phyloP scores from a whole-genome alignment of 371 early-diverging fungal species.

The Rhizomucor miehei region DNA sequence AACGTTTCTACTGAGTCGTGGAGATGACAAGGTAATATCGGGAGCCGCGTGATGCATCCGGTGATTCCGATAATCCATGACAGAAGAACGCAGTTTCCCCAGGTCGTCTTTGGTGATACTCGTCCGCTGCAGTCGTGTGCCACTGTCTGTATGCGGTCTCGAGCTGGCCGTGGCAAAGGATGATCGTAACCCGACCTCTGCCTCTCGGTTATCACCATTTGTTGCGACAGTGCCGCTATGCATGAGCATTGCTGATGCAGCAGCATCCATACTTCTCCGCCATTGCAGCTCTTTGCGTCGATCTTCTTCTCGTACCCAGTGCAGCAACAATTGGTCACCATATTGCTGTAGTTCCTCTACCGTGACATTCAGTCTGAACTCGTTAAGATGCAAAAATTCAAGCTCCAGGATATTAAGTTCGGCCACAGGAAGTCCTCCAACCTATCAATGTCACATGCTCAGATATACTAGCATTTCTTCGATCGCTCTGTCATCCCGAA shows the following conservation, averaged over 20 bases:
- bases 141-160: too few relatives aligned
- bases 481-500: conserved; percentile 7
- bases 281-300: conserved; percentile 16
- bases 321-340: conserved; percentile 46
- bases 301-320: conserved; percentile 28
- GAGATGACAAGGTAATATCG: background rate
- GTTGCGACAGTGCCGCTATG: background rate
- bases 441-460: conserved; percentile 44
- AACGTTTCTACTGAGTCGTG: background rate
- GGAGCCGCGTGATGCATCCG: background rate
- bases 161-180: too few relatives aligned
- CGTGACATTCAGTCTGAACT: conserved; percentile 74
- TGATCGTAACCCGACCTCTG: too few relatives aligned
- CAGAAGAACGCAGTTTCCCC: background rate
- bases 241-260: background rate
- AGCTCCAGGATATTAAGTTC: conserved; percentile 91
- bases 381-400: conserved; percentile 74
- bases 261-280: conserved; percentile 6
- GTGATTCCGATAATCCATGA: background rate
- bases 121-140: too few relatives aligned
- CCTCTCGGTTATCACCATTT: too few relatives aligned
- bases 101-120: too few relatives aligned
- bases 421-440: conserved; percentile 87
- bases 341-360: conserved; percentile 78
- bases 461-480: background rate